These are phyloP conservation scores for Fusarium poae DNA, from an alignment of 2,329 filamentous ascomycete genomes.

Conservation along the genomic window DNA sequence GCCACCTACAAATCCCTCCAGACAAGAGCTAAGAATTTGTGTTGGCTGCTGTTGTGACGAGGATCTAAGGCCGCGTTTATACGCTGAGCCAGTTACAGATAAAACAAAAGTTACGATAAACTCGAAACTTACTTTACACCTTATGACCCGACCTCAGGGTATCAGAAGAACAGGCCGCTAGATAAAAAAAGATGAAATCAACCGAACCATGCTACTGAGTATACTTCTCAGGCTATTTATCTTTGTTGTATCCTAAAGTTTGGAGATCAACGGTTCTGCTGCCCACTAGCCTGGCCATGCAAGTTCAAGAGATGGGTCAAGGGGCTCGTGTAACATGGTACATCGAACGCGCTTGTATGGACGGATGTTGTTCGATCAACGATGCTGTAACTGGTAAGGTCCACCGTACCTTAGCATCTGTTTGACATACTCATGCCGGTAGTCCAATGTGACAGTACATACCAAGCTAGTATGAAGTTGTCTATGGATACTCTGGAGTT, in stretches of 20 bases:
- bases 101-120: no score
- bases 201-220: no score
- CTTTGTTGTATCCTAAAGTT: no score
- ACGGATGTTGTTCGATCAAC: background rate
- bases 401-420: background rate
- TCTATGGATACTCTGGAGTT: conserved; percentile 12
- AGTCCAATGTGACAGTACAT: conserved; percentile 23
- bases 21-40: background rate
- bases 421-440: conserved; percentile 18
- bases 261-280: no score
- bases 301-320: background rate
- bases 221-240: no score
- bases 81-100: background rate
- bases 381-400: background rate
- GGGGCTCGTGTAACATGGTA: background rate
- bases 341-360: background rate
- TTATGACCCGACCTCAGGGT: no score
- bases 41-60: background rate
- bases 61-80: background rate
- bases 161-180: no score
- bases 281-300: background rate
- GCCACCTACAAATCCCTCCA: background rate
- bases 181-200: no score
- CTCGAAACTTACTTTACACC: background rate
- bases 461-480: background rate